Base-by-base conservation (phyloP, 176 grass and related monocot genomes). In the Cymbopogon citratus region DNA sequence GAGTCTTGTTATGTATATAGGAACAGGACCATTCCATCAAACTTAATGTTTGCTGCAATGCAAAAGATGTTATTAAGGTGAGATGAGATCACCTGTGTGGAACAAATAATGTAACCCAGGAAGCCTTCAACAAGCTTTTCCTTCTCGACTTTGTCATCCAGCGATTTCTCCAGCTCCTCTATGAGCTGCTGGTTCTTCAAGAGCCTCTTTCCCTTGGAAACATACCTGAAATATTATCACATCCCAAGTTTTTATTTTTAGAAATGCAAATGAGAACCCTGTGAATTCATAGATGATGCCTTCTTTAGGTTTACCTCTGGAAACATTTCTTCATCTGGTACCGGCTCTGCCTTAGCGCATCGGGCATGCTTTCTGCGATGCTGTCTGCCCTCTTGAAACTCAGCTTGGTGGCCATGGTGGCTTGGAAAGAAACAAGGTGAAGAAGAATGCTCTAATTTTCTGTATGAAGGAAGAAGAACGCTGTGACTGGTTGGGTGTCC, bases 291-390 rank as follows among this genome's bases (percentile, higher is more conserved):
- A 29, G 5, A 71, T 13, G 40, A 39, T 40, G 36, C 19, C 74
- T 71, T 33, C 59, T 71, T 39, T 52, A 44, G 7, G 13, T 63
- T 51, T 85, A 95, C 93, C 93, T 85, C 51, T 86, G 68, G 63
- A 99, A 95, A 85, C 92, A 95, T 48, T 80, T 88, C 83, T 99
- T 99, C 96, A 99, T 99, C 91, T 95, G 96, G 79, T 99, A 99
- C 56, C 96, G 89, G 77, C 92, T 95, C 78, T 93, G 85, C 39
- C 61, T 83, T 24, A 99, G 73, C 0, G 96, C 96, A 2, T 99
- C 92, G 0, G 96, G 96, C 96, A 99, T 95, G 85, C 61, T 77
- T 6, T 99, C 96, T 15, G 92, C 92, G 26, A 95, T 86, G 80
- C 92, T 99, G 46, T 99, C 96, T 8, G 74, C 41, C 76, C 96